Base-by-base conservation (phyloP, 2,329 filamentous ascomycete species). In the Fusarium sp. region DNA sequence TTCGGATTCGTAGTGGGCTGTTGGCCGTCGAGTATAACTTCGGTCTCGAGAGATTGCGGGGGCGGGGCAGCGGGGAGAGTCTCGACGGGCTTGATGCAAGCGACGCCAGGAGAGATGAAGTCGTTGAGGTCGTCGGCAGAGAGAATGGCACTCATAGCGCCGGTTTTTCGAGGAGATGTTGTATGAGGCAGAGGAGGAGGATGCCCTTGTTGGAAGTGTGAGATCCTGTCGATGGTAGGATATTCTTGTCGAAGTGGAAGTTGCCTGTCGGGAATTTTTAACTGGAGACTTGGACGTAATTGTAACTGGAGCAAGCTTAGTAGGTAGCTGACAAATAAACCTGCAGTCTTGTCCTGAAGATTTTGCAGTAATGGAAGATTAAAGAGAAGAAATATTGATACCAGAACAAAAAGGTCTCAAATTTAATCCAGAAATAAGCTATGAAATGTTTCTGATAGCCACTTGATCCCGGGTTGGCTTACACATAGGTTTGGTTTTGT, bases 41-140 rank as follows among this genome's bases (percentile, higher is more conserved):
- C 95, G 83, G 95, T 93, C 75, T 89, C 87, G 79, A 86, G 82
- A 72, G 78, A 72, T 42, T 76, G 78, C 69, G 77, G 76, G 73
- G 78, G 72, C 67, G 80, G 76, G 74, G 89, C 87, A 56, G 88
- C 83, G 5, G 96, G 96, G 20, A 99, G 89, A 5, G 94, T 97
- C 83, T 99, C 96, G 81, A 99, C 89, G 34, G 96, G 96, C 81
- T 99, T 98, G 83, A 99, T 98, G 85, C 96, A 99, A 72, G 96
- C 96, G 79, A 99, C 95, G 72, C 96, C 95, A 20, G 96, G 96
- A 65, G 94, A 96, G 81, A 99, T 99, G 85, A 99, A 99, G 87
- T 99, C 96, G 87, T 99, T 99, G 70, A 99, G 88, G 82, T 98
- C 95, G 86, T 99, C 96, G 79, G 93, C 92, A 64, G 95, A 98